A percentile compares a stretch with the other conserved stretches of the same genome.
Evolutionary conservation across 257 asterid species (phyloP).

Genomic region (Capsicum pubescens): DNA sequence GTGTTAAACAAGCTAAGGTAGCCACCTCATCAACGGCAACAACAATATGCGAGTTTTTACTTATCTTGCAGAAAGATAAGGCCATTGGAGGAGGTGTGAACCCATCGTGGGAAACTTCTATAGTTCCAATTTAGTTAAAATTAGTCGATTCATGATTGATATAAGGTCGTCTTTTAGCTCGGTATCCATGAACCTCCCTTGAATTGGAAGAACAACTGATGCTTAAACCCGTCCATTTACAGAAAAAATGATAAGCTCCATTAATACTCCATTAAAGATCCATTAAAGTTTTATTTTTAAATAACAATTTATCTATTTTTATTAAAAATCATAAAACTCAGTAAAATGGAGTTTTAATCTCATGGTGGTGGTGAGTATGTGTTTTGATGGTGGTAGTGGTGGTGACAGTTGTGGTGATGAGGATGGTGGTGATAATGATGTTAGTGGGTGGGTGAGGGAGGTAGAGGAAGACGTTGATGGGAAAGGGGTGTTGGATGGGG

Average conservation of each 20-base stretch:
- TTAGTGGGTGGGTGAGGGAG: no score
- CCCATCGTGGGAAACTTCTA: conserved; percentile 65
- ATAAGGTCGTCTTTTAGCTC: conserved; percentile 76
- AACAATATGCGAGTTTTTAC: conserved; percentile 57
- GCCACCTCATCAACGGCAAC: conserved; percentile 81
- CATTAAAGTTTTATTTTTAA: no score
- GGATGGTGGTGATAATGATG: no score
- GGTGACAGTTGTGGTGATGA: no score
- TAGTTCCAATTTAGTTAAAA: conserved; percentile 61
- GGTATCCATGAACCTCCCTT: conserved; percentile 82
- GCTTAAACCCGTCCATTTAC: conserved; percentile 50
- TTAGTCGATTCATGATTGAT: conserved; percentile 40
- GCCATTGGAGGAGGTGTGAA: conserved; percentile 86
- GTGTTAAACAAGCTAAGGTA: conserved; percentile 68
- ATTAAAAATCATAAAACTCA: no score
- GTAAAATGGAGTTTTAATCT: no score
- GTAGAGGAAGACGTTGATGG: no score
- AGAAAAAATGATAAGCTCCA: not conserved
- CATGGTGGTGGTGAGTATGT: no score
- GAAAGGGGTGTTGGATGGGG: no score
- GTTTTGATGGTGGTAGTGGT: no score
- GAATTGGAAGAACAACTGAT: conserved; percentile 66
- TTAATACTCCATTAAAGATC: no score
- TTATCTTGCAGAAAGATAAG: conserved; percentile 60
- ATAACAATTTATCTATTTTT: no score